Percentiles rank a stretch among this genome's conserved stretches.
phyloP scores from a whole-genome alignment of 1,284 basidiomycete species.

The Mycena citricolor region DNA sequence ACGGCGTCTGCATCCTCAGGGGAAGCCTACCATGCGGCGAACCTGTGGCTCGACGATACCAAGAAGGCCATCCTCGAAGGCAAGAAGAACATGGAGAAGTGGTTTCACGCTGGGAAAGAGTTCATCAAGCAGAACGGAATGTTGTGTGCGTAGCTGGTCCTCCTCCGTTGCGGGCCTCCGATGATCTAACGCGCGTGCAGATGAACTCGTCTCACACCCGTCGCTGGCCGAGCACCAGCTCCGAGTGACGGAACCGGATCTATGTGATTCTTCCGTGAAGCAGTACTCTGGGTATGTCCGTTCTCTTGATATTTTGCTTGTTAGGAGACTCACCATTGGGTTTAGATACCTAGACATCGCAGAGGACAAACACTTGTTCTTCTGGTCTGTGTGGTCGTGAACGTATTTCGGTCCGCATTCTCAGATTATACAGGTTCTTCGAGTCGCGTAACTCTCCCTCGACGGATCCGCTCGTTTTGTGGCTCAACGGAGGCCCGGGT shows the following conservation, averaged over 20 bases:
- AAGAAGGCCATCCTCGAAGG: slow-evolving; percentile 42
- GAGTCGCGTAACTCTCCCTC: slow-evolving; percentile 74
- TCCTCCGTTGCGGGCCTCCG: slow-evolving; percentile 11
- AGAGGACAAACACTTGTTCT: slow-evolving; percentile 85
- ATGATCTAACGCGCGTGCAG: slow-evolving; percentile 37
- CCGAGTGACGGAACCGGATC: slow-evolving; percentile 67
- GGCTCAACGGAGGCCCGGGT: slow-evolving; percentile 86
- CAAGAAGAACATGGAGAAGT: slow-evolving; percentile 51
- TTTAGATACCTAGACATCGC: slow-evolving; percentile 91
- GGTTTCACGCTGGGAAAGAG: slow-evolving; percentile 58
- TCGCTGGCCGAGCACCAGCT: slow-evolving; percentile 69
- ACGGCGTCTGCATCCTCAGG: slow-evolving; percentile 1
- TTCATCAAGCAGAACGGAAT: slow-evolving; percentile 66
- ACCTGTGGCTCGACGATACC: slow-evolving; percentile 39
- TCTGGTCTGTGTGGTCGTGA: slow-evolving; percentile 56
- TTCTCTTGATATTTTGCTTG: too few relatives aligned
- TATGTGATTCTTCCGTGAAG: slow-evolving; percentile 84
- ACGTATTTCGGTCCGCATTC: slow-evolving; percentile 16
- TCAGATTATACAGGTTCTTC: slow-evolving; percentile 66
- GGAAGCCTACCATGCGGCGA: slow-evolving; percentile 10
- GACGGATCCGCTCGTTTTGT: slow-evolving; percentile 80
- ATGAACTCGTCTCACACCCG: slow-evolving; percentile 76
- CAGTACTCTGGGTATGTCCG: slow-evolving; percentile 79
- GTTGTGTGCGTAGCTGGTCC: slow-evolving; percentile 47
- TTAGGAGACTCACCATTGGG: too few relatives aligned